Base-by-base conservation (phyloP, 345 rosid genomes). In the Durio zibethinus region DNA sequence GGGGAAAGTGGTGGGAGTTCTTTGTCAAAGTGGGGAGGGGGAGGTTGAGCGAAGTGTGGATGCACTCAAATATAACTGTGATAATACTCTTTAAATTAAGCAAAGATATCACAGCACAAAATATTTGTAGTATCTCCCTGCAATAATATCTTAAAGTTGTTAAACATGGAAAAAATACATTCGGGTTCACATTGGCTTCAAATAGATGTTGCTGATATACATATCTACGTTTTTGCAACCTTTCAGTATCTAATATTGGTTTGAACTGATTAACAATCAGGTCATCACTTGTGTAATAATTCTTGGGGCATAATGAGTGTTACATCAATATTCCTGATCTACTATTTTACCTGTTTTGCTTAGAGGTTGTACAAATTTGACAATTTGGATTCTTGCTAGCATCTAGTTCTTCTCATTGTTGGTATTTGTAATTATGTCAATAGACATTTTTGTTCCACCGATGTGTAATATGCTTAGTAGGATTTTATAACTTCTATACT, bases 281-380 rank as follows among this genome's bases (percentile, higher is more conserved):
- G 63, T 53, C 52, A 23, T 27, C 36, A 42, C 23, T 47, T 42
- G 16, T 45, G 5, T 47, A 60, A 29, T 60, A 43, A 4, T 16
- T 65, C 45, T 29, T 65, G 8, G 48, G 27, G 47, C 47, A 65
- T 36, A 65, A 36, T 36, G 27, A 65, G 45, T 36, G 15, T 65
- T n/a, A 2, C 50, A 7, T 68, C 23, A 16, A 42, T 25, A 54
- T 54, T 8, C n/a, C 23, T 64, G 23, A 64, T 18, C 20, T 43
- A 29, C 56, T 45, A 45, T 68, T 68, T 66, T 35, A 66, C 47
- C 31, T 35, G 48, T 11, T 40, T 0, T 29, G 29, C 23, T 35
- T 72, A 45, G 67, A 59, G 56, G 53, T 59, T 60, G 54, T 40
- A 62, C 57, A 60, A 74, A 56, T 59, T 43, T 52, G 10, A 18